Evolutionary conservation across 805 yeast genomes (phyloP), one percentile per base, ranked within the genome.

Genomic region (Yamadazyma endophytica): DNA sequence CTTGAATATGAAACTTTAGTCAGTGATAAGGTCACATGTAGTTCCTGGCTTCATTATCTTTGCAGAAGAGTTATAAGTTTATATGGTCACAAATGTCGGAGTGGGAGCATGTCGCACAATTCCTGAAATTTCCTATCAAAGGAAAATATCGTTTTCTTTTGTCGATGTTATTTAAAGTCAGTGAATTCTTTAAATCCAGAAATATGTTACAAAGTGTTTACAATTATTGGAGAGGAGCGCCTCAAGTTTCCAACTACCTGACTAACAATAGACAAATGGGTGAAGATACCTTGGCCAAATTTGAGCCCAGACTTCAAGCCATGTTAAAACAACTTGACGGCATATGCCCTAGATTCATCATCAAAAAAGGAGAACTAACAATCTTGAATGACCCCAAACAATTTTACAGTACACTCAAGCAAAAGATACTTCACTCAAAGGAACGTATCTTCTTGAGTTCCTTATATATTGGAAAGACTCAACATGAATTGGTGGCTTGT

Each of bases 401-500:
- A n/a, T 92, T 92, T 50, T 90, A 92, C 56, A 40, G 61, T 2
- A 58, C 71, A 2, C 60, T 92, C 31, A 84, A 78, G 46, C 27
- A 46, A 2, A 83, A 82, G 45, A 89, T 90, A 13, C 40, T 56
- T 3, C 30, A 48, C 1, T 90, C 97, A 1, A 57, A 82, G 32
- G 39, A 57, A 5, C 67, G 95, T 25, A 69, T 92, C 7, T 92
- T 88, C 47, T 68, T 92, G 21, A 82, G 96, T 4, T 81, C 96
- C 2, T 64, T 92, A 24, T 92, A 92, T 52, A 68, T 92, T 28
- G 98, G 98, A 2, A 83, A 80, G 44, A 55, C 77, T 2, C 95
- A 92, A 54, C 60, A 71, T 29, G 97, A 90, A 37, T 69, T 92
- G 16, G 65, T 89, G 9, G 66, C 70, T 6, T 73, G 81, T 39